A percentile compares a stretch with the other conserved stretches of the same genome.
Evolutionary conservation across 208 protist genomes (phyloP).

Genomic region (Trypanosoma theileri): DNA sequence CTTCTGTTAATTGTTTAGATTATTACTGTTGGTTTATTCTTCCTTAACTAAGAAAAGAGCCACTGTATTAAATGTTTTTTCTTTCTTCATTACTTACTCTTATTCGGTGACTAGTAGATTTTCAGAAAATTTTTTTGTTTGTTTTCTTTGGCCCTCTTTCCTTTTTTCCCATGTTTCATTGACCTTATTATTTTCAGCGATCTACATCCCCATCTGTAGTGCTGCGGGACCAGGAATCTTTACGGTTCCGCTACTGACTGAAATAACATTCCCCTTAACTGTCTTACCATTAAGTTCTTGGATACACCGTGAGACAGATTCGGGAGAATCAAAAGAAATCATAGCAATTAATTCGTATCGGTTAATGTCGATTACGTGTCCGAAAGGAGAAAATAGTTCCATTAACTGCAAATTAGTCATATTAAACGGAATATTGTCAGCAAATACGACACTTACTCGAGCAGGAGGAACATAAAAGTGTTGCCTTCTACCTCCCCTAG

Average conservation of each 20-base stretch:
- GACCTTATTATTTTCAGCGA: constrained; percentile 5
- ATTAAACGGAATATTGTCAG: constrained; percentile 86
- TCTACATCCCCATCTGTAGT: constrained; percentile 49
- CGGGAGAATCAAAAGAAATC: constrained; percentile 75
- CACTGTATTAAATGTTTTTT: too few species aligned
- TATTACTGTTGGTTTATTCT: not conserved
- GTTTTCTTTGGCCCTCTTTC: not conserved
- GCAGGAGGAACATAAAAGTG: constrained; percentile 38
- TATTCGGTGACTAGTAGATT: constrained; percentile 1
- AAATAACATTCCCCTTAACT: constrained; percentile 66
- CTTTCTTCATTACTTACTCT: not conserved
- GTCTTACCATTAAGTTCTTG: constrained; percentile 77
- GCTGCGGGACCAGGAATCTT: constrained; percentile 71
- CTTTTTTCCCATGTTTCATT: not conserved
- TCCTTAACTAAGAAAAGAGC: not conserved
- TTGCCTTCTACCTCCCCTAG: constrained; percentile 12
- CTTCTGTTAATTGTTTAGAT: not conserved
- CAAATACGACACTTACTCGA: constrained; percentile 65
- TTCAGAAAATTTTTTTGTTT: not conserved
- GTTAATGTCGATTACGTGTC: constrained; percentile 82
- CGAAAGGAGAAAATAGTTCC: constrained; percentile 68
- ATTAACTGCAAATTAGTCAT: constrained; percentile 75
- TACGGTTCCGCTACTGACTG: constrained; percentile 82
- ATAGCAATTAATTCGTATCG: constrained; percentile 72
- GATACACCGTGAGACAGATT: constrained; percentile 79